Percentiles rank a stretch among this genome's conserved stretches.
Evolutionary conservation across 2,329 filamentous ascomycete genomes (phyloP).

Genomic region (Pseudogymnoascus destructans): DNA sequence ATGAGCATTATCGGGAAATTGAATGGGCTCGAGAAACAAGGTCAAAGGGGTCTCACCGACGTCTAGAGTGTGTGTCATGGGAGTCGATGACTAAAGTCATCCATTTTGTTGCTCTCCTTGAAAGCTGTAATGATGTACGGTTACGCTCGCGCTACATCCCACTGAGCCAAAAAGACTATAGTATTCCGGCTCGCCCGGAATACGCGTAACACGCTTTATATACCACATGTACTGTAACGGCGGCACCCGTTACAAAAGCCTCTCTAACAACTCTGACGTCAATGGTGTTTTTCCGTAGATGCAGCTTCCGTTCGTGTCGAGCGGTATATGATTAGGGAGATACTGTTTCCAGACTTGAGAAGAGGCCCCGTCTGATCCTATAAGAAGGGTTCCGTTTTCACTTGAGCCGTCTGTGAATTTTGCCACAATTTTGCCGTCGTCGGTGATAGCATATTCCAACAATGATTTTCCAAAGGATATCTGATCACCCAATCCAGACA

Average conservation of each 20-base stretch:
- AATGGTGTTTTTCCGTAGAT: conserved; percentile 31
- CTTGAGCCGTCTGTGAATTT: conserved; percentile 27
- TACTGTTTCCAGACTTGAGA: conserved; percentile 29
- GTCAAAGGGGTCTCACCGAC: conserved; percentile 15
- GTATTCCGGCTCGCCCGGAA: no score
- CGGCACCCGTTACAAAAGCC: no score
- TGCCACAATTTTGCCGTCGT: conserved; percentile 17
- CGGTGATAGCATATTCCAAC: conserved; percentile 15
- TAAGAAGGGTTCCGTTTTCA: conserved; percentile 25
- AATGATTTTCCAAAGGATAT: conserved; percentile 26
- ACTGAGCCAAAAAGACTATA: no score
- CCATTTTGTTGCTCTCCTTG: conserved; percentile 15
- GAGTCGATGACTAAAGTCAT: conserved; percentile 20
- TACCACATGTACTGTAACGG: no score
- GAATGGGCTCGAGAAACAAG: conserved; percentile 20
- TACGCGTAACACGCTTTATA: no score
- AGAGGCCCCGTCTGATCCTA: conserved; percentile 30
- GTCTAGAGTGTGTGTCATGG: conserved; percentile 9
- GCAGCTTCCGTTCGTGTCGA: conserved; percentile 29
- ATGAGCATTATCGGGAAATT: conserved; percentile 15
- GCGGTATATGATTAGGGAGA: conserved; percentile 25
- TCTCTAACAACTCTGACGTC: conserved; percentile 18
- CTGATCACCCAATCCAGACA: conserved; percentile 23
- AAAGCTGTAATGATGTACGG: no score
- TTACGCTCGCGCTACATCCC: no score